Base-by-base conservation (phyloP, 2,329 filamentous ascomycete genomes). In the Alternaria sp. region DNA sequence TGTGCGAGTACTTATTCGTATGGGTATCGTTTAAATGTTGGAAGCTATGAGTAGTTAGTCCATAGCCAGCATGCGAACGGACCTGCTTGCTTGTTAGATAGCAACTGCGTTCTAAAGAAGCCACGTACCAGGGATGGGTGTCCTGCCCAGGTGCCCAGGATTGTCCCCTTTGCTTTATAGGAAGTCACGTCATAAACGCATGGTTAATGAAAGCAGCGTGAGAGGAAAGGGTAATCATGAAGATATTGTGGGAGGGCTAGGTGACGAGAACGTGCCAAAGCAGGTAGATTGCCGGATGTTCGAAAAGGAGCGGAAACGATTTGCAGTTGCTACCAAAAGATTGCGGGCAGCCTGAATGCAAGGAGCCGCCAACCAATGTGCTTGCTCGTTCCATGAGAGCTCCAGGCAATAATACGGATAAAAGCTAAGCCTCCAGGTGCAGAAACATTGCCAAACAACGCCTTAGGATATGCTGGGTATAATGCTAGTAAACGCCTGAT, bases 381-480 rank as follows among this genome's bases (percentile, higher is more conserved):
- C n/a, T 37, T 28, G 6, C 24, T 34, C 40, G 9, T 31, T 42
- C 24, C 17, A 13, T 7, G 9, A 29, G 21, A 37, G 29, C 42
- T 24, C 5, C 24, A 17, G 5, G n/a, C 24, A 17, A 45, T 42
- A n/a, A 10, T 37, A 17, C 24, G 11, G n/a, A 39, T 21, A 10
- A 24, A 7, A 37, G 13, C 17, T 21, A 7, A 50, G 28, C 2
- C 21, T 37, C 37, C 21, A 11, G 33, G 39, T 26, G 34, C 17
- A 17, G 14, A 3, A 17, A 29, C 31, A 45, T 34, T 41, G 33
- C 49, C 17, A 49, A 26, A 48, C 36, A 62, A 62, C 56, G 52
- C 60, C 60, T 24, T 53, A 39, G 51, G 29, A 24, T 7, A 67
- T 65, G 65, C 54, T 50, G 63, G 66, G 67, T 65, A 69, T 68